Percentiles rank a stretch among this genome's conserved stretches.
These are phyloP conservation scores for Colletotrichum tamarilloi DNA, from an alignment of 2,329 filamentous ascomycete species.

Conservation along the genomic window DNA sequence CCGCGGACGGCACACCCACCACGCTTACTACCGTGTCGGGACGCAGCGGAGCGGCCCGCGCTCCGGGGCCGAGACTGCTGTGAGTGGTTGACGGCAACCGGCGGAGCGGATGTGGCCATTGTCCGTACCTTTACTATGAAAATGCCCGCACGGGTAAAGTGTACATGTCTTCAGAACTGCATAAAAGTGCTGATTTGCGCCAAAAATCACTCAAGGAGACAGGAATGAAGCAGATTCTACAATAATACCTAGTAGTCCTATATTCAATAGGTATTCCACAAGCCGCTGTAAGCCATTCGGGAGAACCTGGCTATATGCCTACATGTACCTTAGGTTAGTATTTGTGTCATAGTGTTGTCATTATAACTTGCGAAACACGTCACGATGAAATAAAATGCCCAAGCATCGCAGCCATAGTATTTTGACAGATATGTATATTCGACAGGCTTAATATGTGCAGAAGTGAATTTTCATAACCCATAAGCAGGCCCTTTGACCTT, in stretches of 20 bases:
- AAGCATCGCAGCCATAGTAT: neutral
- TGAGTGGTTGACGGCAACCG: neutral
- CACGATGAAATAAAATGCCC: neutral
- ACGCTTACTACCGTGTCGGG: neutral
- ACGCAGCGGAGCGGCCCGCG: neutral
- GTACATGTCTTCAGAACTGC: too few species aligned
- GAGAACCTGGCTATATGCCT: neutral
- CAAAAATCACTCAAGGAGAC: too few species aligned
- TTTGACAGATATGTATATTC: neutral
- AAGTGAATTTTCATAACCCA: neutral
- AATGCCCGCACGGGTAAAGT: too few species aligned
- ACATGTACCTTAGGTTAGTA: too few species aligned
- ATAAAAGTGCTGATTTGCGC: too few species aligned
- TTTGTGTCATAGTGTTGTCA: neutral
- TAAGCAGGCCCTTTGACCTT: neutral
- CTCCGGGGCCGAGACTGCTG: neutral
- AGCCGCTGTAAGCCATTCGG: too few species aligned
- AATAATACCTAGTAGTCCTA: too few species aligned
- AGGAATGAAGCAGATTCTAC: too few species aligned
- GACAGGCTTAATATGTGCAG: neutral
- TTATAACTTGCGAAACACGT: neutral
- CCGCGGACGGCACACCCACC: neutral
- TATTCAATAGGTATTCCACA: too few species aligned
- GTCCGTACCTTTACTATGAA: neutral
- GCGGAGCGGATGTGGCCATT: neutral